Evolutionary conservation across 2,329 filamentous ascomycete species (phyloP).

Genomic region (Arachnopeziza araneosa): DNA sequence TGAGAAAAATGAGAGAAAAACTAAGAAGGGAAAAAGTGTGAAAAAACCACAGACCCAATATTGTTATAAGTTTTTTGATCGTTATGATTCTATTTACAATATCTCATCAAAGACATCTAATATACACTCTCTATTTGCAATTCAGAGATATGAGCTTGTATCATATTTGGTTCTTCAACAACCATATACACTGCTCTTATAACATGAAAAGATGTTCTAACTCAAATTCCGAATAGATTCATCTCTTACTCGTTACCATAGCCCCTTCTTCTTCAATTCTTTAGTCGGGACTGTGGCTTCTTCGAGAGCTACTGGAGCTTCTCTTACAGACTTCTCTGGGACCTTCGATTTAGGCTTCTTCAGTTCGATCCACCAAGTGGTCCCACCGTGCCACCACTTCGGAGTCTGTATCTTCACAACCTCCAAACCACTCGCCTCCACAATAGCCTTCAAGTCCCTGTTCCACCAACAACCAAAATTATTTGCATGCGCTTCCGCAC

Average conservation of each 20-base stretch:
- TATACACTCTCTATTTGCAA: too few species aligned
- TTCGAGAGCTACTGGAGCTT: not conserved
- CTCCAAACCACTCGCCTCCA: slow-evolving; percentile 51
- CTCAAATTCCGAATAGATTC: too few species aligned
- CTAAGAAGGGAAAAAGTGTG: too few species aligned
- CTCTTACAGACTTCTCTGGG: not conserved
- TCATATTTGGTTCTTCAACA: too few species aligned
- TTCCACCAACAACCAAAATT: slow-evolving; percentile 67
- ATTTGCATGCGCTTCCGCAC: slow-evolving; percentile 49
- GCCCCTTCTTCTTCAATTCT: not conserved
- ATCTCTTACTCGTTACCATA: not conserved
- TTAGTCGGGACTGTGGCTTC: not conserved
- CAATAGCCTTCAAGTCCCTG: slow-evolving; percentile 52
- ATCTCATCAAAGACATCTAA: too few species aligned
- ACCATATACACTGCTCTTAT: too few species aligned
- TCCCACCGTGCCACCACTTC: slow-evolving; percentile 48
- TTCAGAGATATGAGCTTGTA: too few species aligned
- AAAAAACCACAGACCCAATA: too few species aligned
- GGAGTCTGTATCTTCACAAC: slow-evolving; percentile 48
- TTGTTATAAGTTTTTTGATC: too few species aligned
- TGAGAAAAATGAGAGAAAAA: too few species aligned
- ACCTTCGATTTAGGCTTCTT: slow-evolving; percentile 20
- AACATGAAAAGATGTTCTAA: too few species aligned
- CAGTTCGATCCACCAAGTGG: slow-evolving; percentile 54
- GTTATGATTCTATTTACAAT: too few species aligned